phyloP scores from a whole-genome alignment of 139 green algal species.

The Desmodesmus armatus region DNA sequence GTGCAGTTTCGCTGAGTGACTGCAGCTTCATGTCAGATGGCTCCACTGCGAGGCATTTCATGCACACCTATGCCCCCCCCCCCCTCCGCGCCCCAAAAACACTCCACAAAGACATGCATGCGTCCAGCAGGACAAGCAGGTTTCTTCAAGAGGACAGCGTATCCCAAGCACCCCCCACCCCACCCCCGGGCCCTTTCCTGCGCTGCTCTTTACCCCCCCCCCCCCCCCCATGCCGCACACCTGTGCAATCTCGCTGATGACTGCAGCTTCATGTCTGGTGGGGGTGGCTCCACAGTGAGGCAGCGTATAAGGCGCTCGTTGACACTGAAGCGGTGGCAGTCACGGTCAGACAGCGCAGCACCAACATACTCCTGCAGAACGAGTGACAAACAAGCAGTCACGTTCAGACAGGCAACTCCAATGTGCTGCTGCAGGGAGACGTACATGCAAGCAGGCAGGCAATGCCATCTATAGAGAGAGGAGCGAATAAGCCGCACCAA shows the following conservation, averaged over 20 bases:
- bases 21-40: constrained; percentile 64
- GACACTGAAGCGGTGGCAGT: constrained; percentile 62
- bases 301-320: constrained; percentile 66
- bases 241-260: constrained; percentile 58
- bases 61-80: too few relatives aligned
- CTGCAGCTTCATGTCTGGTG: constrained; percentile 60
- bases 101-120: too few relatives aligned
- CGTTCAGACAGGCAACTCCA: not conserved
- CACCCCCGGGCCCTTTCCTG: too few relatives aligned
- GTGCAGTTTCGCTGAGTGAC: constrained; percentile 62
- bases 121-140: too few relatives aligned
- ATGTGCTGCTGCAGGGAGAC: not conserved
- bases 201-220: too few relatives aligned
- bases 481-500: not conserved
- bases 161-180: too few relatives aligned
- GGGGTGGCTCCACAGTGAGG: constrained; percentile 62
- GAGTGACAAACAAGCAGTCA: not conserved
- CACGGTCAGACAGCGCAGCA: constrained; percentile 53
- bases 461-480: not conserved
- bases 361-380: constrained; percentile 58
- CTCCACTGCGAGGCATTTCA: constrained; percentile 68
- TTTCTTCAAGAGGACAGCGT: too few relatives aligned
- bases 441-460: not conserved
- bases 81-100: too few relatives aligned
- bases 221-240: not conserved